Conservation (phyloP, 257 asterid species). For the Scutellaria baicalensis region DNA sequence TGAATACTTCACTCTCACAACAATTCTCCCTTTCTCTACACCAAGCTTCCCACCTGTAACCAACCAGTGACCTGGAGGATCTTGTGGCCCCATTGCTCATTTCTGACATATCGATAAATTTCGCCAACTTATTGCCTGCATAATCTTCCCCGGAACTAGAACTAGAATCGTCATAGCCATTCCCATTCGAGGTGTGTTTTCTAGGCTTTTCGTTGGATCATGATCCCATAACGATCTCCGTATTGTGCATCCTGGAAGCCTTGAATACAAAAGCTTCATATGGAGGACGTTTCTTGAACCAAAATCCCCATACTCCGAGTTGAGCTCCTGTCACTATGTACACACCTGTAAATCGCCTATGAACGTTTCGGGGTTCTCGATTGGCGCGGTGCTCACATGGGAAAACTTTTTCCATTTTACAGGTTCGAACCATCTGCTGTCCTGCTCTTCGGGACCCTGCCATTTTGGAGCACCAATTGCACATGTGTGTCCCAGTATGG, state of each 20-base stretch:
- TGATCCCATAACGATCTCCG: constrained; percentile 76
- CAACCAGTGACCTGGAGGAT: constrained; percentile 85
- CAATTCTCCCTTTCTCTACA: constrained; percentile 73
- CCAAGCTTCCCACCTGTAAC: constrained; percentile 90
- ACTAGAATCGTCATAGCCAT: constrained; percentile 29
- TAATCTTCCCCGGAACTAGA: constrained; percentile 38
- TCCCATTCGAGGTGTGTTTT: constrained; percentile 8
- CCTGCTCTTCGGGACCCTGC: constrained; percentile 93
- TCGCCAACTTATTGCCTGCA: constrained; percentile 56
- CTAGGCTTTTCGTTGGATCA: constrained; percentile 32
- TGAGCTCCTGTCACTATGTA: constrained; percentile 77
- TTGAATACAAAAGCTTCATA: constrained; percentile 64
- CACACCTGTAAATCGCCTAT: constrained; percentile 55
- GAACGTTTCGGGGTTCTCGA: constrained; percentile 64
- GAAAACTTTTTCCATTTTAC: constrained; percentile 85
- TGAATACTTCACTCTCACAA: constrained; percentile 70
- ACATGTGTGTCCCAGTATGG: constrained; percentile 72
- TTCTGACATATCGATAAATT: constrained; percentile 59
- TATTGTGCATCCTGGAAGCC: constrained; percentile 68
- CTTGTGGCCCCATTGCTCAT: constrained; percentile 67
- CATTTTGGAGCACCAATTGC: constrained; percentile 86
- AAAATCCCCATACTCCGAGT: constrained; percentile 86
- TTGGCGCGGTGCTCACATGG: constrained; percentile 76
- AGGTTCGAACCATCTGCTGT: constrained; percentile 85
- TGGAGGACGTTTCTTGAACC: constrained; percentile 76